Evolutionary conservation across 805 yeast species (phyloP).

Genomic region (Candida tibetensis): DNA sequence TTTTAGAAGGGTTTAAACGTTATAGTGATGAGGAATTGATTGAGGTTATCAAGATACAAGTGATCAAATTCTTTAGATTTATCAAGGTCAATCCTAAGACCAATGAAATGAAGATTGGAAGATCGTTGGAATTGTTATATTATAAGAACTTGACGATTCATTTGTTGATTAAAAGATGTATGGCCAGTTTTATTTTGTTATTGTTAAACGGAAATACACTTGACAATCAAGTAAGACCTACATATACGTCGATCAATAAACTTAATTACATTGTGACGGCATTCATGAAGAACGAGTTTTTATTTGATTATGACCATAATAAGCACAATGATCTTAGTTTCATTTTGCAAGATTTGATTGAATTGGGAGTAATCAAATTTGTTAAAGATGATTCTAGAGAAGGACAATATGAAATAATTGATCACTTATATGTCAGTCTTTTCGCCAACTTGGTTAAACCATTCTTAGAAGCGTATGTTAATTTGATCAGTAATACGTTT

Average conservation of each 20-base stretch:
- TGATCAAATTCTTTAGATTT: constrained; percentile 27
- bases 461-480: constrained; percentile 31
- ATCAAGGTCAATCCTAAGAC: constrained; percentile 21
- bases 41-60: constrained; percentile 22
- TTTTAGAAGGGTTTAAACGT: constrained; percentile 17
- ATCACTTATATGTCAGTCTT: constrained; percentile 20
- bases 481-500: constrained; percentile 20
- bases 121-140: constrained; percentile 53
- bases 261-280: constrained; percentile 35
- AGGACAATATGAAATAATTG: constrained; percentile 19
- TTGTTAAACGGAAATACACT: constrained; percentile 3
- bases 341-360: constrained; percentile 25
- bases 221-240: constrained; percentile 2
- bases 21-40: constrained; percentile 23
- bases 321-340: constrained; percentile 24
- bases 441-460: constrained; percentile 33
- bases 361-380: constrained; percentile 11
- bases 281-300: constrained; percentile 40
- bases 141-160: constrained; percentile 58
- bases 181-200: constrained; percentile 35
- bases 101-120: constrained; percentile 36
- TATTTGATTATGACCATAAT: constrained; percentile 40
- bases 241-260: constrained; percentile 20
- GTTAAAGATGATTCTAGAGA: constrained; percentile 10
- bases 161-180: constrained; percentile 50